A percentile compares a stretch with the other conserved stretches of the same genome.
These are phyloP conservation scores for Trichoderma aggressivum DNA, from an alignment of 2,329 filamentous ascomycete species.

Conservation along the genomic window DNA sequence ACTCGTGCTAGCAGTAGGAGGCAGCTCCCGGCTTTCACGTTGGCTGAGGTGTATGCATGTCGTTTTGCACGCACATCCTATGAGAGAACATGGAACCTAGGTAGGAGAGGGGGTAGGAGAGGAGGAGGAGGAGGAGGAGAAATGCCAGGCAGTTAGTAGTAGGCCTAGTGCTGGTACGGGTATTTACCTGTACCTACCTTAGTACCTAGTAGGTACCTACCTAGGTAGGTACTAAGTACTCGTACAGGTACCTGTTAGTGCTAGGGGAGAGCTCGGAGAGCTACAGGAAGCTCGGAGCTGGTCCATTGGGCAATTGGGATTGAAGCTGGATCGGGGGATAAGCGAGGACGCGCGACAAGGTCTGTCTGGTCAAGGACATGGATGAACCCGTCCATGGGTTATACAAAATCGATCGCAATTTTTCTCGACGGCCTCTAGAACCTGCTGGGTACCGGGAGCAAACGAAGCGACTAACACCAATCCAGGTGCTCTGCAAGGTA, in stretches of 20 bases:
- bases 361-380: constrained; percentile 1
- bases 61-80: constrained; percentile 1
- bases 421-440: background rate
- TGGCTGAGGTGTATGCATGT: constrained; percentile 7
- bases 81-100: background rate
- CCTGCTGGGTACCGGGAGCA: background rate
- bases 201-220: background rate
- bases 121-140: background rate
- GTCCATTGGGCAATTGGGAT: constrained; percentile 11
- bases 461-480: background rate
- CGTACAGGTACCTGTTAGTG: background rate
- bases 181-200: background rate
- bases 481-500: background rate
- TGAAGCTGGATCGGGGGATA: constrained; percentile 1
- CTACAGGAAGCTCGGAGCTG: constrained; percentile 1
- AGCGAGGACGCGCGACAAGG: constrained; percentile 8
- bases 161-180: background rate
- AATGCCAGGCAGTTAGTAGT: background rate
- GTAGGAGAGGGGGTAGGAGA: background rate
- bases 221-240: background rate
- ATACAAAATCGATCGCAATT: constrained; percentile 5
- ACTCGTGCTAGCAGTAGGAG: background rate
- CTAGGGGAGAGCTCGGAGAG: background rate
- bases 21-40: background rate
- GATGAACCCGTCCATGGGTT: constrained; percentile 9